Base-by-base conservation (phyloP, 306 rosid genomes). In the Trichosanthes truncata region DNA sequence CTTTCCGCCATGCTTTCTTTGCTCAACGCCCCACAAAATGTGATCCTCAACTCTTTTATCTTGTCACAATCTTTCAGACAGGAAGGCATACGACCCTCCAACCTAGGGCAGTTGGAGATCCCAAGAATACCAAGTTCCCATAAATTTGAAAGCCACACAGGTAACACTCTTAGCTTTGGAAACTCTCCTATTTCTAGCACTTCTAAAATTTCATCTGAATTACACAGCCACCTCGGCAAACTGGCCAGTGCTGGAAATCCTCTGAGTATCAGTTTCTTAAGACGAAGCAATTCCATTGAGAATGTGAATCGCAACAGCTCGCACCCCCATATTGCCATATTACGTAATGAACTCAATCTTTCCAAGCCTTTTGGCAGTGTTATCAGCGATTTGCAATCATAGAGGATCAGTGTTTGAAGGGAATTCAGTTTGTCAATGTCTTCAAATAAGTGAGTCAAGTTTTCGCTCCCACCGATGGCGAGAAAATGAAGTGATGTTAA, bases 371-470 rank as follows among this genome's bases (percentile, higher is more conserved):
- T 6, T 21, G 80, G 80, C 13, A 77, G 18, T 40, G 80, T 55
- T 56, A 36, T 5, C 55, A 77, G 80, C 1, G 51, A 51, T 14
- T 77, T 77, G 63, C 80, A 77, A 35, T 35, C 65, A 38, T 35
- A 23, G 4, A 77, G 40, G 3, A 56, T 77, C 21, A 77, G 29
- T 56, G 68, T 77, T 40, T 55, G 38, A 57, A 77, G 80, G 31
- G 25, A 35, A 4, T 21, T 38, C n/a, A 77, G 80, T 20, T 77
- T 20, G 45, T 38, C 21, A 7, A 56, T 77, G 4, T 77, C 80
- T 77, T 77, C 68, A 56, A 53, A 77, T 45, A 77, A 61, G 45
- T n/a, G n/a, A 33, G 51, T 53, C 69, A 56, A 55, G 51, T 77
- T 77, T 12, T 10, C 38, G 0, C 80, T 35, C 31, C 52, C 46